These are phyloP conservation scores for Corylus americana DNA, from an alignment of 306 rosid genomes.

Conservation along the genomic window DNA sequence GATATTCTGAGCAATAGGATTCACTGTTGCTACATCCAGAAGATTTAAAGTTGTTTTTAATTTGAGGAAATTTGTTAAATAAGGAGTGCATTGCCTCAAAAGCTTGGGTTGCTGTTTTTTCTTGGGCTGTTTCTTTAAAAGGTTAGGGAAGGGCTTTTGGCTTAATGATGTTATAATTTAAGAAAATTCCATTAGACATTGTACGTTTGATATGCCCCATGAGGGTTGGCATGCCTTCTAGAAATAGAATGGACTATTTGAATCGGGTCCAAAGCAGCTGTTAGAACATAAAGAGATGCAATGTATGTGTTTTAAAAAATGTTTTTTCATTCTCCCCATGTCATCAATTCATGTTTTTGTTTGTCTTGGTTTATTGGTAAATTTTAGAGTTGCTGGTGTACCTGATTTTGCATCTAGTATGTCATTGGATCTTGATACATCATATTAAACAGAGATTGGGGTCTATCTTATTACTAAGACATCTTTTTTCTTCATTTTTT, in stretches of 20 bases:
- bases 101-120: not conserved
- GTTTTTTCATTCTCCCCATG: not conserved
- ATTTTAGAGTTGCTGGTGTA: conserved; percentile 3
- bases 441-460: not conserved
- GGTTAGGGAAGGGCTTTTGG: not conserved
- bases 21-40: not conserved
- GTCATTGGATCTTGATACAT: not conserved
- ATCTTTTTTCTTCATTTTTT: not conserved
- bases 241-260: not conserved
- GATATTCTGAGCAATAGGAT: not conserved
- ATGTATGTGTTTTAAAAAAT: not conserved
- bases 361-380: not conserved
- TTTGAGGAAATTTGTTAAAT: not conserved
- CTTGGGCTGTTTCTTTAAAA: not conserved
- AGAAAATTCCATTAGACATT: not conserved
- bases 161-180: not conserved
- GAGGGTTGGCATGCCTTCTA: conserved; percentile 3
- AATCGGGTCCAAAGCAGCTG: not conserved
- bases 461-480: not conserved
- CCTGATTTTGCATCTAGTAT: not conserved
- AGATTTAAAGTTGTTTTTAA: not conserved
- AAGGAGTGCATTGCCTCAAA: not conserved
- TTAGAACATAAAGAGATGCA: not conserved
- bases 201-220: not conserved
- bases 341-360: not conserved